Evolutionary conservation across 495 filamentous ascomycete genomes (phyloP).

Genomic region (Aspergillus homomorphus): DNA sequence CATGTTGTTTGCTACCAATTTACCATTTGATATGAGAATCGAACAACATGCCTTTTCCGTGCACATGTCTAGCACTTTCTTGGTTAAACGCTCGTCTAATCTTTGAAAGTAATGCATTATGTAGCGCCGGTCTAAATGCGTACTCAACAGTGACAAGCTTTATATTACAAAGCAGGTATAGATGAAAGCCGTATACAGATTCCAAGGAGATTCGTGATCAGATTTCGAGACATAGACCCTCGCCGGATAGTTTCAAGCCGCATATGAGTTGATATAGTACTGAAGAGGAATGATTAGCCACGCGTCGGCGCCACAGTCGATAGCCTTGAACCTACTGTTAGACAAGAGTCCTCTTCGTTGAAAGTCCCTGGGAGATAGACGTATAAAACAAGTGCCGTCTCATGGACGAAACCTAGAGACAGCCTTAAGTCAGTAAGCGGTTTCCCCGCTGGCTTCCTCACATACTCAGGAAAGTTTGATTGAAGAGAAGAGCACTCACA

Average conservation of each 20-base stretch:
- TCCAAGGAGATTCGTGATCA: neutral
- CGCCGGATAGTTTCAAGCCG: constrained; percentile 19
- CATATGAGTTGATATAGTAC: constrained; percentile 63
- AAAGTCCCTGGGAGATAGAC: constrained; percentile 80
- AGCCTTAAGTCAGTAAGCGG: constrained; percentile 8
- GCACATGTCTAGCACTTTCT: neutral
- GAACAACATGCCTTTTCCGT: neutral
- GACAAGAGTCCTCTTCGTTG: constrained; percentile 67
- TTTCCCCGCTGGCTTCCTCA: too few species aligned
- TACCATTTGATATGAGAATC: constrained; percentile 1
- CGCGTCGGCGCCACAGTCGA: neutral
- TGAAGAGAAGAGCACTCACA: constrained; percentile 48
- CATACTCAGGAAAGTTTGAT: neutral
- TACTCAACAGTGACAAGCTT: neutral
- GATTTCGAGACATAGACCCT: neutral
- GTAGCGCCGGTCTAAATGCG: neutral
- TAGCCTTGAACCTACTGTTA: constrained; percentile 67
- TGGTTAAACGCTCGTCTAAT: neutral
- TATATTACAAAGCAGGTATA: neutral
- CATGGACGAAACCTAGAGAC: constrained; percentile 56
- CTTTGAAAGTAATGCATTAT: neutral
- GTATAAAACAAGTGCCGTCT: constrained; percentile 87
- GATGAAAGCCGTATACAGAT: neutral
- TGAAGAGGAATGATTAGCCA: constrained; percentile 21
- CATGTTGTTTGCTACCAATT: constrained; percentile 10